Conservation (phyloP, 2,329 filamentous ascomycete species). For the Nannizzia gypsea region DNA sequence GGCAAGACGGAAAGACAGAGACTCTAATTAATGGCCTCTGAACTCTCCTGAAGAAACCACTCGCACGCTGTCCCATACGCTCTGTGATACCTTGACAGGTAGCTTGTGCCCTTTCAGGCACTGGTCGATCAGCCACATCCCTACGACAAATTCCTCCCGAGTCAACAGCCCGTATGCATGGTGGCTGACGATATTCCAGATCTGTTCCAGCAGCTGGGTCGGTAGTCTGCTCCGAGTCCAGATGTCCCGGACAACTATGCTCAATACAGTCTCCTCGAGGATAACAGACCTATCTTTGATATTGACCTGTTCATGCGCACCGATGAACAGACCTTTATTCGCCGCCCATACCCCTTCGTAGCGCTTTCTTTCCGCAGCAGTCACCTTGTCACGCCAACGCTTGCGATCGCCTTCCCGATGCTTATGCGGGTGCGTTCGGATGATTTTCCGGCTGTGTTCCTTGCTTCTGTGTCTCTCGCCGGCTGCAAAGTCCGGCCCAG, state of each 20-base stretch:
- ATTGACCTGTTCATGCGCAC: constrained; percentile 7
- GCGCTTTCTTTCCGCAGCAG: constrained; percentile 35
- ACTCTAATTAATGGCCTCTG: background rate
- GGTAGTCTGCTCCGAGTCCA: constrained; percentile 38
- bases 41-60: background rate
- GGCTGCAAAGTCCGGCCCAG: constrained; percentile 17
- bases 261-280: constrained; percentile 31
- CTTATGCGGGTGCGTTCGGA: constrained; percentile 37
- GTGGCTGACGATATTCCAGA: constrained; percentile 37
- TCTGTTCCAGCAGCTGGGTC: constrained; percentile 27
- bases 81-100: constrained; percentile 34
- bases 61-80: constrained; percentile 36
- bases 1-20: background rate
- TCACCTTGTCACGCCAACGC: constrained; percentile 34
- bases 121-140: constrained; percentile 41
- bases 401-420: constrained; percentile 39
- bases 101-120: constrained; percentile 37
- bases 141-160: constrained; percentile 39
- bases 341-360: constrained; percentile 43
- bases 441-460: constrained; percentile 21
- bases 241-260: constrained; percentile 38
- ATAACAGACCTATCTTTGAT: constrained; percentile 17
- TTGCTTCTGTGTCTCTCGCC: constrained; percentile 17
- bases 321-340: constrained; percentile 29
- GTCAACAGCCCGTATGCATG: constrained; percentile 28